phyloP scores from a whole-genome alignment of 352 stramenopile species.

The Phytophthora kernoviae region DNA sequence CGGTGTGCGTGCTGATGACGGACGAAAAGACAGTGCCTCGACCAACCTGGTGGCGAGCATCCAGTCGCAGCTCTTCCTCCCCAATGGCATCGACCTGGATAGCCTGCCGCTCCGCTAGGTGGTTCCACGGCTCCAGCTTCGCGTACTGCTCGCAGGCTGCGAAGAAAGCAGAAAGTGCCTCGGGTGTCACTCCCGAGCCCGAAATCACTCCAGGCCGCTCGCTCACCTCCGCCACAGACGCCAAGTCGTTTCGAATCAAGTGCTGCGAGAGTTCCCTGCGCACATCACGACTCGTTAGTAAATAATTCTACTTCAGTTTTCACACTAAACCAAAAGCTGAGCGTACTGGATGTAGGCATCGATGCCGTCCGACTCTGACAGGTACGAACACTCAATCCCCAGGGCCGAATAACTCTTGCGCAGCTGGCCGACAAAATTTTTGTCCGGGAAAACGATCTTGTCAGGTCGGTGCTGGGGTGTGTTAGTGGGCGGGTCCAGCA shows the following conservation, averaged over 20 bases:
- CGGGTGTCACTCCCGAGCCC: constrained; percentile 54
- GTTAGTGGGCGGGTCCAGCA: constrained; percentile 73
- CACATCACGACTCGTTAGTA: constrained; percentile 1
- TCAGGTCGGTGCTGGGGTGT: constrained; percentile 83
- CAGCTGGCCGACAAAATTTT: constrained; percentile 72
- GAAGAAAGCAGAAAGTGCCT: constrained; percentile 68
- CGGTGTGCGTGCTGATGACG: constrained; percentile 65
- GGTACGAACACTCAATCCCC: constrained; percentile 84
- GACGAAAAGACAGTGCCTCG: constrained; percentile 75
- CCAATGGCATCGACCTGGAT: constrained; percentile 77
- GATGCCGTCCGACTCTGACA: constrained; percentile 87
- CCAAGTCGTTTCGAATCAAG: constrained; percentile 82
- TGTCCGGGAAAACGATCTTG: constrained; percentile 88
- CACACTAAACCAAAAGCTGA: constrained; percentile 1
- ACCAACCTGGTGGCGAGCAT: constrained; percentile 60
- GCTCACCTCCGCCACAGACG: constrained; percentile 76
- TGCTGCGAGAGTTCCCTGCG: constrained; percentile 78
- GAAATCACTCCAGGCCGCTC: constrained; percentile 68
- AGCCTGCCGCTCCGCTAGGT: constrained; percentile 72
- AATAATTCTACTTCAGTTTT: background rate
- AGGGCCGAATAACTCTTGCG: constrained; percentile 77
- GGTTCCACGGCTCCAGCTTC: constrained; percentile 68
- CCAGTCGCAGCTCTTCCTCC: constrained; percentile 63
- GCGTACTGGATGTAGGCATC: constrained; percentile 81
- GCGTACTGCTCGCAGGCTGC: constrained; percentile 69